Percentiles rank a stretch among this genome's conserved stretches.
phyloP scores from a whole-genome alignment of 83 land plant species.

The Diphasiastrum complanatum region DNA sequence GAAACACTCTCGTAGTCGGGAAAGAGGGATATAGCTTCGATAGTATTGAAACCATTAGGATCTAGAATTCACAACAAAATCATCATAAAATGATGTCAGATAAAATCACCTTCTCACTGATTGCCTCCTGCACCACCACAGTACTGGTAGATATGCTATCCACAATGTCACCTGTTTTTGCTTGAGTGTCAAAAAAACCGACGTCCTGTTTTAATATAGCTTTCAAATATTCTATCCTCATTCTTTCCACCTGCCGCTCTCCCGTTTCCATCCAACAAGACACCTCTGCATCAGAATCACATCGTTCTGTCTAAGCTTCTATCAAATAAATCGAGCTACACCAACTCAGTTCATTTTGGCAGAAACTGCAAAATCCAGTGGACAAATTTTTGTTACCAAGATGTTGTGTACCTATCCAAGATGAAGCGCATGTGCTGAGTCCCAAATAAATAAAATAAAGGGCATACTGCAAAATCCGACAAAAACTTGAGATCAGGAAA shows the following conservation, averaged over 20 bases:
- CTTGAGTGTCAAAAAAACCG: conserved; percentile 23
- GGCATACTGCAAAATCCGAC: conserved; percentile 5
- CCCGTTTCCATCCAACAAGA: conserved; percentile 32
- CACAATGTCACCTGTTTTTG: conserved; percentile 21
- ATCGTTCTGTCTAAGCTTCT: not conserved
- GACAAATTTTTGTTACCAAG: not conserved
- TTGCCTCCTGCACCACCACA: conserved; percentile 25
- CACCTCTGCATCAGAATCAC: conserved; percentile 17
- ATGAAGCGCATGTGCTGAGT: conserved; percentile 1
- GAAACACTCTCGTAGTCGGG: no score
- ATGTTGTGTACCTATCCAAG: conserved; percentile 16
- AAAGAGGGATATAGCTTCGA: no score
- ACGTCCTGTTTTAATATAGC: conserved; percentile 23
- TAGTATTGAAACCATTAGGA: no score
- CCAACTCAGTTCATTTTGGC: not conserved
- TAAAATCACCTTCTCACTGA: conserved; percentile 26
- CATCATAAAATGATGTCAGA: not conserved
- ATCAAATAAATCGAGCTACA: not conserved
- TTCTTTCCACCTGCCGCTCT: conserved; percentile 20
- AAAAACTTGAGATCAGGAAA: not conserved
- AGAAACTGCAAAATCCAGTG: not conserved
- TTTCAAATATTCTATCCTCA: conserved; percentile 20
- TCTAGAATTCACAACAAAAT: no score
- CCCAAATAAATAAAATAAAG: conserved; percentile 15
- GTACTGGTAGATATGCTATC: conserved; percentile 18